phyloP scores from a whole-genome alignment of 345 rosid genomes.

The Streptanthus diversifolius region DNA sequence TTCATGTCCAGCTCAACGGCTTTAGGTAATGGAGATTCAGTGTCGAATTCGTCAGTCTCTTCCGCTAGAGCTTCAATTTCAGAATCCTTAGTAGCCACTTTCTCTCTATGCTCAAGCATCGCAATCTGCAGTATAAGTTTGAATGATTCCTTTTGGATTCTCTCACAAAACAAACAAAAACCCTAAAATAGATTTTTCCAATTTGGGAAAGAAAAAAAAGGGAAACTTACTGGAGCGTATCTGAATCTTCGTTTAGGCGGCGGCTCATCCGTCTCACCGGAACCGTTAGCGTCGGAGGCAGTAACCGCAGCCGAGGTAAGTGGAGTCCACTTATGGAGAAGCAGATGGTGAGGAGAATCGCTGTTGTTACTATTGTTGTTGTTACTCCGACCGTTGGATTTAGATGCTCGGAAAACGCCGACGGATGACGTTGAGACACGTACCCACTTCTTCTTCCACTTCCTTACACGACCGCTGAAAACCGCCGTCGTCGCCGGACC shows the following conservation, averaged over 20 bases:
- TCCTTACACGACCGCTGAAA: slow-evolving; percentile 87
- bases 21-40: slow-evolving; percentile 33
- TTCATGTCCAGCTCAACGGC: slow-evolving; percentile 37
- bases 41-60: slow-evolving; percentile 36
- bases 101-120: slow-evolving; percentile 59
- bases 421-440: slow-evolving; percentile 55
- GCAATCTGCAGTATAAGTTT: slow-evolving; percentile 47
- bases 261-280: slow-evolving; percentile 57
- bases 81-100: slow-evolving; percentile 37
- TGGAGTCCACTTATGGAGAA: slow-evolving; percentile 95
- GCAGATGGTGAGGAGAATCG: slow-evolving; percentile 47
- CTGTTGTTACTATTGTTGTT: slow-evolving; percentile 37
- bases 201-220: neutral
- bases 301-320: slow-evolving; percentile 39
- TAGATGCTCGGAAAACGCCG: slow-evolving; percentile 38
- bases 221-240: slow-evolving; percentile 71
- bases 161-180: neutral
- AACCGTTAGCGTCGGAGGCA: slow-evolving; percentile 31
- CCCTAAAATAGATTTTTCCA: neutral
- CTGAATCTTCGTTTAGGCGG: slow-evolving; percentile 74
- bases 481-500: slow-evolving; percentile 66
- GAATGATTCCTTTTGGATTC: too few species aligned
- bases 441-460: slow-evolving; percentile 99
- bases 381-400: slow-evolving; percentile 44
- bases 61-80: slow-evolving; percentile 38